Conservation (phyloP, 495 filamentous ascomycete genomes). For the Penicillium desertorum region DNA sequence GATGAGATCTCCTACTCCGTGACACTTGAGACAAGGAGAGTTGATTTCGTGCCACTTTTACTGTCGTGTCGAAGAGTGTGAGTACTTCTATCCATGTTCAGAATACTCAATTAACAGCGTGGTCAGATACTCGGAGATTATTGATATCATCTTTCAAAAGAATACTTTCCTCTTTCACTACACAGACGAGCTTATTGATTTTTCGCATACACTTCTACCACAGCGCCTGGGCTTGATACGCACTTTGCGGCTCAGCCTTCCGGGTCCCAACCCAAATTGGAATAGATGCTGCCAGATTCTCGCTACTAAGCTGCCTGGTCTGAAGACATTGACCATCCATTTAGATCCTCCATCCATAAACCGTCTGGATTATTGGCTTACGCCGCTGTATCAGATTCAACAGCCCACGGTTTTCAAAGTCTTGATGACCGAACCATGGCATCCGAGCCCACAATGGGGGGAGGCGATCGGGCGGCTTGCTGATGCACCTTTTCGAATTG, state of each 20-base stretch:
- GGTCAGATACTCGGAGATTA: neutral
- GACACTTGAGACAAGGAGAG: neutral
- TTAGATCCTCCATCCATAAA: neutral
- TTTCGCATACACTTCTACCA: neutral
- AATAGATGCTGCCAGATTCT: neutral
- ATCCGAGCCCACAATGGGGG: neutral
- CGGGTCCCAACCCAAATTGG: neutral
- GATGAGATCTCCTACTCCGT: neutral
- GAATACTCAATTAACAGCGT: neutral
- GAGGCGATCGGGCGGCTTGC: neutral
- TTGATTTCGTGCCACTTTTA: neutral
- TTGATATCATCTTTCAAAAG: conserved; percentile 2
- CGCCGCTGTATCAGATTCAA: neutral
- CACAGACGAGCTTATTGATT: neutral
- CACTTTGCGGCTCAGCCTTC: neutral
- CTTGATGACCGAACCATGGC: neutral
- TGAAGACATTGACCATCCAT: conserved; percentile 3
- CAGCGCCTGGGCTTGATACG: neutral
- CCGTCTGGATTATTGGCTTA: neutral
- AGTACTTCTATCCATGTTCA: neutral
- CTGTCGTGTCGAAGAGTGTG: neutral
- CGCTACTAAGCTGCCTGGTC: neutral
- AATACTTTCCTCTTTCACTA: neutral
- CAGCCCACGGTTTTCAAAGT: neutral
- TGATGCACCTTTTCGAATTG: conserved; percentile 3